A percentile compares a stretch with the other conserved stretches of the same genome.
phyloP scores from a whole-genome alignment of 2,329 filamentous ascomycete genomes.

The Neonectria sp. region DNA sequence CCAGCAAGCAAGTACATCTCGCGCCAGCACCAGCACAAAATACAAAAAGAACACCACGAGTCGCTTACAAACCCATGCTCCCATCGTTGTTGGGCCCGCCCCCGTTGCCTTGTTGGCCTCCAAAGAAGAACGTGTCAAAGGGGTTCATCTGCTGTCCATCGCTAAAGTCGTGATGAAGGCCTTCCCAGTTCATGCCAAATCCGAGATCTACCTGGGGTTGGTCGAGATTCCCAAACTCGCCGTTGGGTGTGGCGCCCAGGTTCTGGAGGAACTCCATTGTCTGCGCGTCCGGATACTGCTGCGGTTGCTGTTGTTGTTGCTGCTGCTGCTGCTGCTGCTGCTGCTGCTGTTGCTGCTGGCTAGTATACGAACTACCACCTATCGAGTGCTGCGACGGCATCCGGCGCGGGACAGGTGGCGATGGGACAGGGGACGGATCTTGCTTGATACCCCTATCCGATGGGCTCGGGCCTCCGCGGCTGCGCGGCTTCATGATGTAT shows the following conservation, averaged over 20 bases:
- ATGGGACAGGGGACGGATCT: slow-evolving; percentile 55
- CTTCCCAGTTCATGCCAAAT: slow-evolving; percentile 76
- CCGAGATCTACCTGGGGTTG: slow-evolving; percentile 74
- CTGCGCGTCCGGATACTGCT: slow-evolving; percentile 65
- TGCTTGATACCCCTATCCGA: slow-evolving; percentile 48
- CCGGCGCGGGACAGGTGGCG: slow-evolving; percentile 58
- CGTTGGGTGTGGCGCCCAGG: slow-evolving; percentile 54
- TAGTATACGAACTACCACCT: slow-evolving; percentile 50
- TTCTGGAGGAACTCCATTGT: slow-evolving; percentile 69
- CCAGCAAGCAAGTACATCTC: slow-evolving; percentile 33
- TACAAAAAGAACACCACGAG: slow-evolving; percentile 22
- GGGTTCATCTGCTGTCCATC: slow-evolving; percentile 74
- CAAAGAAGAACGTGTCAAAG: slow-evolving; percentile 83
- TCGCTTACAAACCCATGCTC: slow-evolving; percentile 47
- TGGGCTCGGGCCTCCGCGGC: slow-evolving; percentile 51
- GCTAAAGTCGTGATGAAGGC: slow-evolving; percentile 74
- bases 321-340: slow-evolving; percentile 42
- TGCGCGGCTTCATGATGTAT: slow-evolving; percentile 51
- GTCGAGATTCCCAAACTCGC: slow-evolving; percentile 53
- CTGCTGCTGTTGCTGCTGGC: slow-evolving; percentile 43
- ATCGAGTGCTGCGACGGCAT: slow-evolving; percentile 53
- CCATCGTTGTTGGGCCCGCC: slow-evolving; percentile 38
- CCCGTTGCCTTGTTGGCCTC: slow-evolving; percentile 60
- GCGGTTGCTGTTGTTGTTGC: slow-evolving; percentile 41
- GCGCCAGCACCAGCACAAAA: slow-evolving; percentile 36